Evolutionary conservation across 83 land plant genomes (phyloP), one percentile per base, ranked within the genome.

Genomic region (Isoetes engelmannii): DNA sequence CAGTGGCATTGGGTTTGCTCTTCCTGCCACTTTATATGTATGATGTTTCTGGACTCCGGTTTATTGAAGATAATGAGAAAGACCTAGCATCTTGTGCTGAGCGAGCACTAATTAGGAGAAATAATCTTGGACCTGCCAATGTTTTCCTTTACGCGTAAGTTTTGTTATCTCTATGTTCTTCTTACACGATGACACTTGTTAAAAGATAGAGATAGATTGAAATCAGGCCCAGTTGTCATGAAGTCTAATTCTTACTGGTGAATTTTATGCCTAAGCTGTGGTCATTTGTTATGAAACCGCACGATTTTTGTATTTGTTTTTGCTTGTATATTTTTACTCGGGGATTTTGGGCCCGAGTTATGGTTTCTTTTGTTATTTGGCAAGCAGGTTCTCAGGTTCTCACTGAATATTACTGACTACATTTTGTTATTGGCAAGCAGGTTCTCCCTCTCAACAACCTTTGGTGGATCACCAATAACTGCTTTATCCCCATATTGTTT

Each of bases 381-480:
- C 37, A 28, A 28, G 37, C 37, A 28, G 37, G 37, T 28, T 28
- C 37, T 28, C 2, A 28, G 37, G 37, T 28, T 28, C 2, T 28
- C 1, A 28, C 37, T 28, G 37, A 28, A 28, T 28, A 28, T 28
- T 28, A 28, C 37, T 28, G 37, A 28, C 37, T 28, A 28, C 37
- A 28, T 28, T 28, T 28, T 28, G 37, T 28, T 28, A 0, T 28
- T 19, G n/a, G 8, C 10, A 19, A 55, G 48, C 82, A 77, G 82
- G 20, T 69, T 80, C 47, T 80, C 83, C 12, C 68, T 80, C 61
- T 80, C 82, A 48, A 80, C 83, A 76, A 80, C 83, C 5, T 80
- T 77, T 68, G 83, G 83, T n/a, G 83, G 83, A 10, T 50, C 82
- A 4, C 77, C 83, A 45, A 67, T 80, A 15, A 69, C 56, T 74